Conservation (phyloP, 805 yeast species). For the Kregervanrija delftensis region DNA sequence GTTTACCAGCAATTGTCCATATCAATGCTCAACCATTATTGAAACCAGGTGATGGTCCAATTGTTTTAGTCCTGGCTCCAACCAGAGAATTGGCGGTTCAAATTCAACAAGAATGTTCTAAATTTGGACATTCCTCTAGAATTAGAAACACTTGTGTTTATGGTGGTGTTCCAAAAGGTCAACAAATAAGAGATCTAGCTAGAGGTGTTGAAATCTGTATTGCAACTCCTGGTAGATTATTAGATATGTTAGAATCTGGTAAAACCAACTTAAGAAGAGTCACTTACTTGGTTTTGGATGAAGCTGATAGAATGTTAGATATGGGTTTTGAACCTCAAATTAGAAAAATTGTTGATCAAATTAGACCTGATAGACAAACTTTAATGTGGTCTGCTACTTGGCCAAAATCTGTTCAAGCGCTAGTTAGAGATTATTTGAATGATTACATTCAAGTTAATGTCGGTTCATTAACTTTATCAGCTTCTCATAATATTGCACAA, state of each 20-base stretch:
- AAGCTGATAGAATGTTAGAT: conserved; percentile 99
- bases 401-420: conserved; percentile 96
- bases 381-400: conserved; percentile 99
- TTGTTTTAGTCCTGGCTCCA: conserved; percentile 92
- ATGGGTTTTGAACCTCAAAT: conserved; percentile 99
- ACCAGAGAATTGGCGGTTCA: conserved; percentile 99
- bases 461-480: conserved; percentile 93
- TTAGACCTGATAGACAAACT: conserved; percentile 99
- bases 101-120: conserved; percentile 92
- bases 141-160: conserved; percentile 96
- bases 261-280: conserved; percentile 94
- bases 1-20: conserved; percentile 95
- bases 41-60: conserved; percentile 94
- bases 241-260: conserved; percentile 93
- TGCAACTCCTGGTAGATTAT: conserved; percentile 98
- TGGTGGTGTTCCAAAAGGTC: conserved; percentile 99
- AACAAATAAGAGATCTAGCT: conserved; percentile 90
- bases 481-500: conserved; percentile 95
- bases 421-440: conserved; percentile 84
- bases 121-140: conserved; percentile 86
- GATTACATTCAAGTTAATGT: conserved; percentile 95
- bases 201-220: conserved; percentile 94
- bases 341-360: conserved; percentile 91
- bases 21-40: conserved; percentile 96
- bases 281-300: conserved; percentile 94